Evolutionary conservation across 2,329 filamentous ascomycete genomes (phyloP).

Genomic region (Metarhizium sp.): DNA sequence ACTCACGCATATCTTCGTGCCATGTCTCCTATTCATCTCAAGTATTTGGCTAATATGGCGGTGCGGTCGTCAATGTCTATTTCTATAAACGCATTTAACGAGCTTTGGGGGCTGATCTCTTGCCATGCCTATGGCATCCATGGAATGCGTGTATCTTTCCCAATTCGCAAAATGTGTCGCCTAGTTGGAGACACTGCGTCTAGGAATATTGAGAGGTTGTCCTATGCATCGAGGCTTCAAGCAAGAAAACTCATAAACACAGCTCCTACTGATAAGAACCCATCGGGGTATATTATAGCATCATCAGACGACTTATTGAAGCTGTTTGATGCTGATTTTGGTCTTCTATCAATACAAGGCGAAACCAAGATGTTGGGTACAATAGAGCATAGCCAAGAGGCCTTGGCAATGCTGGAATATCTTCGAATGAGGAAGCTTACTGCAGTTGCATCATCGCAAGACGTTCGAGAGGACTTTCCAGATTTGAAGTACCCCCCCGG

Average conservation of each 20-base stretch:
- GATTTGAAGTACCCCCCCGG: constrained; percentile 73
- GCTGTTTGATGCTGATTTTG: constrained; percentile 81
- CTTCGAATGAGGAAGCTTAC: constrained; percentile 65
- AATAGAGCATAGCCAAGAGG: constrained; percentile 69
- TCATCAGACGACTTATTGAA: constrained; percentile 78
- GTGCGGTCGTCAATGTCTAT: constrained; percentile 94
- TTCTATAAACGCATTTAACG: constrained; percentile 76
- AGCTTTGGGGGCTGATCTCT: constrained; percentile 81
- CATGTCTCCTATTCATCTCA: constrained; percentile 84
- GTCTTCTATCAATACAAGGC: constrained; percentile 73
- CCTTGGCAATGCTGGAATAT: constrained; percentile 77
- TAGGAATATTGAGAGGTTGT: constrained; percentile 77
- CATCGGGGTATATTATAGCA: constrained; percentile 82
- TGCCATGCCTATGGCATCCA: constrained; percentile 71
- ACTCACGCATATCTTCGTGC: constrained; percentile 78
- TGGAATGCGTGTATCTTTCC: constrained; percentile 87
- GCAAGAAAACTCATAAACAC: constrained; percentile 85
- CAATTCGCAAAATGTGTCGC: constrained; percentile 85
- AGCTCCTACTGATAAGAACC: constrained; percentile 68
- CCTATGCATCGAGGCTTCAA: constrained; percentile 75
- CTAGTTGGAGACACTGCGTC: constrained; percentile 79
- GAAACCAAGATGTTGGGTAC: constrained; percentile 80
- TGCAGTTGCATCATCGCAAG: constrained; percentile 68
- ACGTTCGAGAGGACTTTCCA: constrained; percentile 67
- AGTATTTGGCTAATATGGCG: constrained; percentile 81